Conservation (phyloP, 305 asterid species). For the Fraxinus greggii region DNA sequence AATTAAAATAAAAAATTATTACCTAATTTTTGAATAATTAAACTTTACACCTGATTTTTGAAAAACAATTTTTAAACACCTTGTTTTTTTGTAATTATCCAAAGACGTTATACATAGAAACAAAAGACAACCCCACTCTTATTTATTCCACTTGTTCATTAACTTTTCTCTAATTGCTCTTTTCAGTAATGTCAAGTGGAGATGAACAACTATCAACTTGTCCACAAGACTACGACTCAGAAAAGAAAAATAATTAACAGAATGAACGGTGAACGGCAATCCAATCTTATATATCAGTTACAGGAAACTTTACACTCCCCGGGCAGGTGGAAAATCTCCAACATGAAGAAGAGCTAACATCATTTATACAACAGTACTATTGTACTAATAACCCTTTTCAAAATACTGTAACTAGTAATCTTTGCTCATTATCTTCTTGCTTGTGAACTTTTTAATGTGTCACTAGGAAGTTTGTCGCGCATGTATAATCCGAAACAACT, state of each 20-base stretch:
- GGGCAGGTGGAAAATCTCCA: background rate
- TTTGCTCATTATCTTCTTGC: background rate
- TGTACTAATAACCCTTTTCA: background rate
- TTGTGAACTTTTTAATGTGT: background rate
- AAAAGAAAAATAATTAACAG: background rate
- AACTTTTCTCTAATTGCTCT: background rate
- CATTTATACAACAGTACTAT: background rate
- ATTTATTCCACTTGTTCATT: background rate
- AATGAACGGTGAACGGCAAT: background rate
- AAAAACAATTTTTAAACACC: too few relatives aligned
- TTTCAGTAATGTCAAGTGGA: background rate
- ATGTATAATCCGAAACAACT: background rate
- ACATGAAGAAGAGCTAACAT: background rate
- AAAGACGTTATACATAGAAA: background rate
- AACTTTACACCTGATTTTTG: too few relatives aligned
- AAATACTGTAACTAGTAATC: background rate
- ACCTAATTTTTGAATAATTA: too few relatives aligned
- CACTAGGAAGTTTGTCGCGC: background rate
- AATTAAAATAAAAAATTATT: too few relatives aligned
- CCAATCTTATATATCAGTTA: background rate
- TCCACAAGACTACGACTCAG: background rate
- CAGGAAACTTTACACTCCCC: background rate
- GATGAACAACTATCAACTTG: background rate
- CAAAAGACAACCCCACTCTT: background rate
- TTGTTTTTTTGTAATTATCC: too few relatives aligned